Evolutionary conservation across 495 filamentous ascomycete genomes (phyloP).

Genomic region (Neurospora sublineolata): DNA sequence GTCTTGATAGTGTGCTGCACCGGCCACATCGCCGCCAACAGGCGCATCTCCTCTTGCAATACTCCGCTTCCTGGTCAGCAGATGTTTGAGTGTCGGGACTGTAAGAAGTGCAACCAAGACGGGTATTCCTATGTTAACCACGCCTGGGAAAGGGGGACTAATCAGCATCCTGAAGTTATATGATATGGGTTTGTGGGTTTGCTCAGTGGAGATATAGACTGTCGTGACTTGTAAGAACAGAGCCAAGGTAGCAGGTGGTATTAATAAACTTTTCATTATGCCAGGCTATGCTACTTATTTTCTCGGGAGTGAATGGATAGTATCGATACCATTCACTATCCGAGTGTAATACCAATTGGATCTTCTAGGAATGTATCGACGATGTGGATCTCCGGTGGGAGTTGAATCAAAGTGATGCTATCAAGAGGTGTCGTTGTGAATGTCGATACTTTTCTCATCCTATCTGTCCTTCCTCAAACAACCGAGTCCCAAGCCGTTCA

Average conservation of each 20-base stretch:
- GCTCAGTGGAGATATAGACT: background rate
- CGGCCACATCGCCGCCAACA: background rate
- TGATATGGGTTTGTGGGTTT: background rate
- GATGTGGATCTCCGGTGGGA: background rate
- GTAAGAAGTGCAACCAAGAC: slow-evolving; percentile 8
- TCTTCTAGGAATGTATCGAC: background rate
- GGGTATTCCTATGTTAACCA: background rate
- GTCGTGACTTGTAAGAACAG: background rate
- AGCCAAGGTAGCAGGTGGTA: background rate
- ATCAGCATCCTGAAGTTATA: background rate
- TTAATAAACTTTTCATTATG: background rate
- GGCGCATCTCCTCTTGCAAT: background rate
- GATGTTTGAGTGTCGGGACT: slow-evolving; percentile 1
- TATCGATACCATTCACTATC: background rate
- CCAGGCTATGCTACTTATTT: background rate
- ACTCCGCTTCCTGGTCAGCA: background rate
- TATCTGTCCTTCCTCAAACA: background rate
- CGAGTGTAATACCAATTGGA: background rate
- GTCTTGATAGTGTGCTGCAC: slow-evolving; percentile 33
- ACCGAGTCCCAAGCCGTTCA: background rate
- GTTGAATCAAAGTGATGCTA: background rate
- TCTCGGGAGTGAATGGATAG: background rate
- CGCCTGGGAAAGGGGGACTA: slow-evolving; percentile 3
- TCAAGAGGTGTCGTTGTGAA: background rate
- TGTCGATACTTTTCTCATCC: background rate